These are phyloP conservation scores for Xylaria longipes DNA, from an alignment of 495 filamentous ascomycete species.

Conservation along the genomic window DNA sequence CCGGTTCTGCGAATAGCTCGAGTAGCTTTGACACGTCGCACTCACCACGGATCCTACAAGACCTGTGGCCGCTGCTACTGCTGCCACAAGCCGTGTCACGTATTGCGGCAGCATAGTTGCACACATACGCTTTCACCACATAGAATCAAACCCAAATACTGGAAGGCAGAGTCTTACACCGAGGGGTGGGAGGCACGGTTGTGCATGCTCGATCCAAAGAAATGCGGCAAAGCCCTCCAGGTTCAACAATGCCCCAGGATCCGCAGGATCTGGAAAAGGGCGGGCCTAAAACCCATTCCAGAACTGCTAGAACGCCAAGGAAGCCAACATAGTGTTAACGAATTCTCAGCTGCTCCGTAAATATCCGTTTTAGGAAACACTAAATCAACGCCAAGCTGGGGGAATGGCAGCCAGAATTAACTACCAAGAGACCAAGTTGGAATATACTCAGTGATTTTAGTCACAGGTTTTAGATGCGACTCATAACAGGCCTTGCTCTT, in stretches of 20 bases:
- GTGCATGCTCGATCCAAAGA: neutral
- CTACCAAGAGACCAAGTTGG: neutral
- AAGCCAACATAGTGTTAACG: neutral
- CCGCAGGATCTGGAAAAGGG: neutral
- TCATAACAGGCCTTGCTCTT: neutral
- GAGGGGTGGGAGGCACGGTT: neutral
- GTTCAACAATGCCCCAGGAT: neutral
- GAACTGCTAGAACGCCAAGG: constrained; percentile 4
- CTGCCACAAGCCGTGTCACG: constrained; percentile 13
- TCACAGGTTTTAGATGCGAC: neutral
- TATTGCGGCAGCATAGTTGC: constrained; percentile 17
- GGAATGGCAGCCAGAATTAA: neutral
- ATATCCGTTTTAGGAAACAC: constrained; percentile 13
- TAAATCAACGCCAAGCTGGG: constrained; percentile 4
- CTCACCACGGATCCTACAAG: neutral
- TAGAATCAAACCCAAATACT: neutral
- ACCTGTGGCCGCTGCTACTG: neutral
- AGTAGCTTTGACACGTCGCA: constrained; percentile 34
- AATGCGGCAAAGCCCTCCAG: neutral
- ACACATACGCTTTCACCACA: neutral
- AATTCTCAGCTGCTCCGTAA: constrained; percentile 8
- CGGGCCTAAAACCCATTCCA: constrained; percentile 1
- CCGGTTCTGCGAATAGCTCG: constrained; percentile 33
- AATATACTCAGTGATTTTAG: too few species aligned
- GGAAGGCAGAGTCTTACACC: neutral